A percentile compares a stretch with the other conserved stretches of the same genome.
Conservation (phyloP, 305 asterid genomes). For the Rubia balearica region DNA sequence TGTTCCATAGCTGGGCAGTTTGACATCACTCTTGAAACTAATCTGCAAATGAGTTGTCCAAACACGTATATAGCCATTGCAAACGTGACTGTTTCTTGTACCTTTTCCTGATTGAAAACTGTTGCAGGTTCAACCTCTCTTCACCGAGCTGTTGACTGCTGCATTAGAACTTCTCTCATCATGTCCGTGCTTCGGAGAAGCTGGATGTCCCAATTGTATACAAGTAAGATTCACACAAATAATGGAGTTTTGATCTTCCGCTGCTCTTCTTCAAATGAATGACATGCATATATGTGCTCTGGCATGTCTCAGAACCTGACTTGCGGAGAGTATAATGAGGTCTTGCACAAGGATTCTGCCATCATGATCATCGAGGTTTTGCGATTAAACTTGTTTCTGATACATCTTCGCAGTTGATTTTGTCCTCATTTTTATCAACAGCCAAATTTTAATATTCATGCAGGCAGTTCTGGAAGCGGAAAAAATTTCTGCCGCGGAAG, state of each 20-base stretch:
- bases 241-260: neutral
- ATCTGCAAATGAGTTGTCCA: neutral
- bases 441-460: slow-evolving; percentile 15
- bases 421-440: neutral
- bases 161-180: slow-evolving; percentile 76
- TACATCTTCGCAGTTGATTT: neutral
- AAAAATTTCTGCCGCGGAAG: slow-evolving; percentile 23
- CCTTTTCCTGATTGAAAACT: neutral
- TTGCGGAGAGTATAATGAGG: slow-evolving; percentile 80
- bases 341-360: slow-evolving; percentile 91
- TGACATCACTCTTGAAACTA: neutral
- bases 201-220: slow-evolving; percentile 85
- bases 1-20: neutral
- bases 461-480: slow-evolving; percentile 44
- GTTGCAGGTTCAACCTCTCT: slow-evolving; percentile 65
- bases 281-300: slow-evolving; percentile 1
- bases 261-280: neutral
- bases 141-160: slow-evolving; percentile 61
- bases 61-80: neutral
- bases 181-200: slow-evolving; percentile 69
- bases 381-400: neutral
- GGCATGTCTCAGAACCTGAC: slow-evolving; percentile 46
- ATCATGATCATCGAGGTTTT: slow-evolving; percentile 72
- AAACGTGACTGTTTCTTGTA: neutral
- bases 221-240: slow-evolving; percentile 47